phyloP scores from a whole-genome alignment of 2,329 filamentous ascomycete genomes.

The Ciborinia camelliae region DNA sequence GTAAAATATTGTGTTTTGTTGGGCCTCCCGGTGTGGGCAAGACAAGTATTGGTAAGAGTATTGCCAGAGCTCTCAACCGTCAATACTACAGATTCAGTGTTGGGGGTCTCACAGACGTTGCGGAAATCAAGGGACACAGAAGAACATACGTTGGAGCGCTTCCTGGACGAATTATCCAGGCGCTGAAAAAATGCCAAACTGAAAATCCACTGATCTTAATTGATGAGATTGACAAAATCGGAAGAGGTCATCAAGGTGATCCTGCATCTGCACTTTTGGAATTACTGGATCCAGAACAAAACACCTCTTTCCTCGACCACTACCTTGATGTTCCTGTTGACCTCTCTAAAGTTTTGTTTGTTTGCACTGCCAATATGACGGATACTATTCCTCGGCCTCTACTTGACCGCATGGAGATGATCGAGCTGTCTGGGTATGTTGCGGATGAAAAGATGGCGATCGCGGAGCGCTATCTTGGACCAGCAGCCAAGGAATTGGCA shows the following conservation, averaged over 20 bases:
- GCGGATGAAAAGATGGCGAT: constrained; percentile 99
- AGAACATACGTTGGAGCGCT: constrained; percentile 95
- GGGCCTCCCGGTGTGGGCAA: constrained; percentile 97
- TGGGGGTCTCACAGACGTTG: constrained; percentile 92
- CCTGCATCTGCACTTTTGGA: constrained; percentile 92
- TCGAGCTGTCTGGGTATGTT: constrained; percentile 92
- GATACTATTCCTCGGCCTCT: constrained; percentile 94
- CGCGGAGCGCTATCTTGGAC: constrained; percentile 86
- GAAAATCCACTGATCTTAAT: constrained; percentile 97
- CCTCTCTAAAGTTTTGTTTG: constrained; percentile 94
- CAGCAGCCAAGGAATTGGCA: constrained; percentile 89
- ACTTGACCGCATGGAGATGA: constrained; percentile 96
- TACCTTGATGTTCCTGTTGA: constrained; percentile 99
- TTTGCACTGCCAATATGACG: constrained; percentile 98
- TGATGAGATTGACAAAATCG: constrained; percentile 98
- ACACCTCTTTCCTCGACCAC: constrained; percentile 94
- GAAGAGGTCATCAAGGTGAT: constrained; percentile 92
- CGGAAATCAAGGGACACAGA: constrained; percentile 96
- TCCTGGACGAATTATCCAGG: constrained; percentile 95
- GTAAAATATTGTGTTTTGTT: constrained; percentile 97
- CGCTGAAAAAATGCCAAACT: constrained; percentile 97
- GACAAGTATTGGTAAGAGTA: constrained; percentile 98
- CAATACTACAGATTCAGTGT: constrained; percentile 99
- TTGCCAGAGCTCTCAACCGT: constrained; percentile 87
- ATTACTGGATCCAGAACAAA: constrained; percentile 93